These are phyloP conservation scores for Quercus ilex DNA, from an alignment of 306 rosid species.

Conservation along the genomic window DNA sequence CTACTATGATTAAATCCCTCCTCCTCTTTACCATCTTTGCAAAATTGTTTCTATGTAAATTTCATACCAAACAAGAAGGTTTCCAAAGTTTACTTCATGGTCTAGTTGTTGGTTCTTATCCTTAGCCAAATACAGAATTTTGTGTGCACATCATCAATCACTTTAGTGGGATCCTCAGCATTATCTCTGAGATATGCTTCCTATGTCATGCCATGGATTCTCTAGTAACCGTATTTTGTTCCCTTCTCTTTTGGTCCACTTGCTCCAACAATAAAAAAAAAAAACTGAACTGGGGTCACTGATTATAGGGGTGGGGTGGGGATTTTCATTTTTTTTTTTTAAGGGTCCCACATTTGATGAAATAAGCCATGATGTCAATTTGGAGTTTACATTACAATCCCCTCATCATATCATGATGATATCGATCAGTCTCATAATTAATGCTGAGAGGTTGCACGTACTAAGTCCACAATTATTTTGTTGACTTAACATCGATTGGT, in stretches of 20 bases:
- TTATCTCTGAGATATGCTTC: constrained; percentile 7
- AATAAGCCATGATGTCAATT: constrained; percentile 8
- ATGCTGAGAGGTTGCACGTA: neutral
- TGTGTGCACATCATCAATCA: neutral
- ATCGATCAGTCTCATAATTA: neutral
- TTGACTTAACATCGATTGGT: neutral
- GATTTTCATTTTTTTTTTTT: no score
- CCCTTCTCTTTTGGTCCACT: constrained; percentile 9
- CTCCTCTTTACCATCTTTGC: no score
- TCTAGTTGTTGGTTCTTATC: neutral
- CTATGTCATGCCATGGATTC: neutral
- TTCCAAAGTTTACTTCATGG: neutral
- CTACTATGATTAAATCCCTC: no score
- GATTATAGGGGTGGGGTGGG: neutral
- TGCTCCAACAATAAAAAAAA: neutral
- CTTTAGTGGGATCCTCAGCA: constrained; percentile 15
- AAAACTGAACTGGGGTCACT: neutral
- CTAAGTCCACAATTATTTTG: neutral
- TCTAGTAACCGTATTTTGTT: constrained; percentile 1
- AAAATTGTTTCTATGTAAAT: no score
- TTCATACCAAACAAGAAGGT: neutral
- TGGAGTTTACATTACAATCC: neutral
- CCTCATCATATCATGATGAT: neutral
- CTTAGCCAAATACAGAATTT: neutral
- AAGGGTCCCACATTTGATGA: neutral